Evolutionary conservation across 495 filamentous ascomycete genomes (phyloP).

Genomic region (Parathielavia appendiculata): DNA sequence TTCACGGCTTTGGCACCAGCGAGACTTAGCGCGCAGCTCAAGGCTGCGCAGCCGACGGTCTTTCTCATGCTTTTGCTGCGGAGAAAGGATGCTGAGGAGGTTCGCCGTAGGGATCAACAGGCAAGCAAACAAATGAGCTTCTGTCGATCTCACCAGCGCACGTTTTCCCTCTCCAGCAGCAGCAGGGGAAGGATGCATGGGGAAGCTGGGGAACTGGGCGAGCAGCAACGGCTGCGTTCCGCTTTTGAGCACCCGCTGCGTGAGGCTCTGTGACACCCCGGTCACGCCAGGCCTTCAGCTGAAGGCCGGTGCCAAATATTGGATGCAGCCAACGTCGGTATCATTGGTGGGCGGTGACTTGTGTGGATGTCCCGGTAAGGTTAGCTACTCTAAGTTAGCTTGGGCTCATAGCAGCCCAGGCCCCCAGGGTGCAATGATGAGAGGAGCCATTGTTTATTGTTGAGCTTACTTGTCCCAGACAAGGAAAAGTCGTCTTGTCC

Average conservation of each 20-base stretch:
- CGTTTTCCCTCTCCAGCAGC: neutral
- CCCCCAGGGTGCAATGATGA: no score
- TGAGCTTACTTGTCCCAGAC: no score
- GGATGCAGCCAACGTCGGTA: neutral
- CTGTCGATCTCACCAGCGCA: neutral
- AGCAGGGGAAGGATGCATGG: neutral
- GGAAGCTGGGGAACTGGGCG: neutral
- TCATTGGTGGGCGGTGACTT: constrained; percentile 3
- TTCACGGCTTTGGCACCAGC: constrained; percentile 22
- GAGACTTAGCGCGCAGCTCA: constrained; percentile 17
- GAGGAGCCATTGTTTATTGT: no score
- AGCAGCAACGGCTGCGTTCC: constrained; percentile 3
- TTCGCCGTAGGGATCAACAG: neutral
- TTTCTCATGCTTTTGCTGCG: neutral
- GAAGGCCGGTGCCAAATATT: constrained; percentile 2
- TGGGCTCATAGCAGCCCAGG: no score
- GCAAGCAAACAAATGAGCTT: neutral
- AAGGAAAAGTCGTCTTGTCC: no score
- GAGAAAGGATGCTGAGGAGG: neutral
- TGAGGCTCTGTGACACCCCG: constrained; percentile 5
- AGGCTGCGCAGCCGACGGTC: constrained; percentile 1
- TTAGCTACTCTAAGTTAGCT: neutral
- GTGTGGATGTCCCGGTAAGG: neutral
- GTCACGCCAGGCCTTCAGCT: neutral
- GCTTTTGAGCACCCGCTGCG: constrained; percentile 8